Evolutionary conservation across 768 basidiomycete species (phyloP).

Genomic region (Termitomyces bulborhizus): DNA sequence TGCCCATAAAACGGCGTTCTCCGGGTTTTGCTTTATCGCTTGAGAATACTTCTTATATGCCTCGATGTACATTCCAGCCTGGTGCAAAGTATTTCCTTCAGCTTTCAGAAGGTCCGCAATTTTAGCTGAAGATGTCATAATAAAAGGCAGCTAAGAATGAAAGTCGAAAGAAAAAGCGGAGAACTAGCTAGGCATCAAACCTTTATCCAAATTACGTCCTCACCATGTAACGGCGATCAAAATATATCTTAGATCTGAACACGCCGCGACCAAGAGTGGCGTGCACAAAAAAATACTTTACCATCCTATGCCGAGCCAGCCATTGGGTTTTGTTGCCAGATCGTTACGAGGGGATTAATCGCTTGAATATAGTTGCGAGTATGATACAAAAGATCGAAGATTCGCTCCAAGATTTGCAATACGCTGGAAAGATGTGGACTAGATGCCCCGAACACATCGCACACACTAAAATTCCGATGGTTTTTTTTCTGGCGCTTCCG

Average conservation of each 20-base stretch:
- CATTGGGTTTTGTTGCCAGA: neutral
- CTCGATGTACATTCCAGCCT: conserved; percentile 23
- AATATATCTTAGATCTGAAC: conserved; percentile 1
- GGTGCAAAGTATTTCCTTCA: conserved; percentile 34
- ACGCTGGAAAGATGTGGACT: neutral
- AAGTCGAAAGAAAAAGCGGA: neutral
- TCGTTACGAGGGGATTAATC: neutral
- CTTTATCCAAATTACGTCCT: conserved; percentile 1
- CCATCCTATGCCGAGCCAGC: neutral
- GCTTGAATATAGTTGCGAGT: neutral
- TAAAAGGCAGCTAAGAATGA: neutral
- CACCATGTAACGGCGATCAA: conserved; percentile 1
- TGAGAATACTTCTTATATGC: conserved; percentile 35
- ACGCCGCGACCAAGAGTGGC: neutral
- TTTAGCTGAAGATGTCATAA: conserved; percentile 3
- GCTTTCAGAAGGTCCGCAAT: conserved; percentile 27
- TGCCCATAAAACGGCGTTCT: conserved; percentile 34
- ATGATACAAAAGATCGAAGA: neutral
- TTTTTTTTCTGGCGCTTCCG: neutral
- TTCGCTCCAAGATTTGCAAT: neutral
- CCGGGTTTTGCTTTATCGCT: conserved; percentile 31
- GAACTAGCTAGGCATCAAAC: neutral
- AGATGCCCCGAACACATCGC: no score
- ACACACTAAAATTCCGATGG: no score
- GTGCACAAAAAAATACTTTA: no score